Conservation (phyloP, 139 green algal genomes). For the Volvox africanus region DNA sequence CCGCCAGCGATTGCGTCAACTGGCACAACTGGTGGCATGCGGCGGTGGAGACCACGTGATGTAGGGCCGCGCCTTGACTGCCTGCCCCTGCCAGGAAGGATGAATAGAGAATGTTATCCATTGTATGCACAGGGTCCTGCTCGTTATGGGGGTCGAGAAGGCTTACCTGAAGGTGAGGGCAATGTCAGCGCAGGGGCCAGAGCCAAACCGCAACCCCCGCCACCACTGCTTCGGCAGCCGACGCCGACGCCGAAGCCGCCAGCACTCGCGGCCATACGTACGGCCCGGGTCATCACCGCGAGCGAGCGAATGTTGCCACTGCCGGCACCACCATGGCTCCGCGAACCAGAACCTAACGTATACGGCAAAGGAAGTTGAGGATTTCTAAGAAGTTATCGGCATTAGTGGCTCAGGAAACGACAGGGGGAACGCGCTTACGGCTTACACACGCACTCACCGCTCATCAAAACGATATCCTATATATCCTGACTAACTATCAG, state of each 20-base stretch:
- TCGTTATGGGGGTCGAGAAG: too few species aligned
- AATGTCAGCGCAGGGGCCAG: conserved; percentile 26
- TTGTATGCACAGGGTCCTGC: too few species aligned
- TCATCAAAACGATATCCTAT: too few species aligned
- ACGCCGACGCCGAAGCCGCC: not conserved
- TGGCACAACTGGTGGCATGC: conserved; percentile 36
- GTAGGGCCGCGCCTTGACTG: conserved; percentile 35
- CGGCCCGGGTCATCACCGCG: not conserved
- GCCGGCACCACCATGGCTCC: not conserved
- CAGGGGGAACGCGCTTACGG: too few species aligned
- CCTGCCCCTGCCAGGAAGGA: too few species aligned
- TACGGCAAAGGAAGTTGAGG: too few species aligned
- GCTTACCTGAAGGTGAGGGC: conserved; percentile 4
- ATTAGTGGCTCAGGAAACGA: too few species aligned
- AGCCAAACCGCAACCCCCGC: not conserved
- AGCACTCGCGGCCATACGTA: not conserved
- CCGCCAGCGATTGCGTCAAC: conserved; percentile 11
- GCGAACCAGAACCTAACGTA: not conserved
- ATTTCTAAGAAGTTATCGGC: too few species aligned
- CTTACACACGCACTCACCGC: too few species aligned
- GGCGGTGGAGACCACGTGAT: conserved; percentile 24
- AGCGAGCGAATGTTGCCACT: not conserved
- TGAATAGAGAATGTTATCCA: too few species aligned
- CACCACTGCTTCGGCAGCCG: too few species aligned
- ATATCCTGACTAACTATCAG: too few species aligned